Evolutionary conservation across 176 grass and related monocot genomes (phyloP), one percentile per base, ranked within the genome.

Genomic region (Canna indica): DNA sequence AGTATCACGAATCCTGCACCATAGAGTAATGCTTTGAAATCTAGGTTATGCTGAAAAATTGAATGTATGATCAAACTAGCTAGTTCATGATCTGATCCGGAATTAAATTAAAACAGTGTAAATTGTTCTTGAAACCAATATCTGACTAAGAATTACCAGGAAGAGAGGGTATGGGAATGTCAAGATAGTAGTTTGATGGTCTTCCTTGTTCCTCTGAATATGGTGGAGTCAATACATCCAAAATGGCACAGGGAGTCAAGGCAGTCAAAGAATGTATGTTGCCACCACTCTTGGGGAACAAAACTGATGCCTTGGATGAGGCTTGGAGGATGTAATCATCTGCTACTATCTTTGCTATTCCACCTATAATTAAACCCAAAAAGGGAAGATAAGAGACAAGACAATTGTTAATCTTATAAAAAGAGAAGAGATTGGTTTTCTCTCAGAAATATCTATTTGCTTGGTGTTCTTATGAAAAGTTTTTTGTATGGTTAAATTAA

Each of bases 151-250:
- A 30, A 65, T 69, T 33, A 77, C 75, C 65, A 12, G 64, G 48
- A 42, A 77, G 48, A 77, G 47, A 31, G 60, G 64, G 64, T 4
- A 69, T 11, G 2, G 48, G 26, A 25, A 59, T 18, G n/a, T 42
- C 50, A n/a, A 52, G 22, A 31, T 69, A 77, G 75, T 77, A 77
- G 50, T 25, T 77, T 1, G 64, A 77, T 32, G 65, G 65, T 52
- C 75, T 69, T 31, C 50, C 75, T 16, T 59, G 64, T 50, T 69
- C 62, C 5, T 77, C 75, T 3, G 75, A 59, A 27, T 77, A 77
- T 1, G 75, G 75, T 24, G 75, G 75, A 18, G 75, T 65, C 52
- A 77, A 33, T 8, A 77, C 75, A 24, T 77, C 75, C 65, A 77
- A 34, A 1, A 77, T 77, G 16, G 75, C 75, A 32, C 64, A 77